Evolutionary conservation across 164 flowering plant genomes (phyloP), one percentile per base, ranked within the genome.

Genomic region (Liquidambar formosana): DNA sequence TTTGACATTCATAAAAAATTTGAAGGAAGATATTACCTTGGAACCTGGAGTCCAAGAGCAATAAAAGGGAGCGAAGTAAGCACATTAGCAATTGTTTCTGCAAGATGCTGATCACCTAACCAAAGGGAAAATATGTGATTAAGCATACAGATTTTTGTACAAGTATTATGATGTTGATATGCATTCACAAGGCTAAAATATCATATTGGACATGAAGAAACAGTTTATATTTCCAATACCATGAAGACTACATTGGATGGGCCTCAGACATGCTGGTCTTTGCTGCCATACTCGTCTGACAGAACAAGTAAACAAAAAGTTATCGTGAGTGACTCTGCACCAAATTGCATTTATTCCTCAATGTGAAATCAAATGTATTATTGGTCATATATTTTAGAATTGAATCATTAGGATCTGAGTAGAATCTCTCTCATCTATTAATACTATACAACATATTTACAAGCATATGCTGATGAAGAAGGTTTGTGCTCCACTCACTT

Each of bases 21-120:
- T 18, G 45, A 13, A 48, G 64, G 43, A 57, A 60, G 47, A 72
- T 28, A 76, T 69, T 69, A 78, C 99, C 99, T 83, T 66, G 99
- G 97, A 59, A 97, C 85, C 26, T 92, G 91, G 67, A 91, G 61
- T 64, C 99, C 99, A 66, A 95, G 90, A 60, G 78, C 88, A 73
- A 95, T 82, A 71, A 95, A 95, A 61, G 99, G 99, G 67, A 95
- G 80, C 25, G 99, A 92, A 19, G 99, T 95, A 33, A 93, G 79
- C 65, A 95, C 97, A 83, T 95, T 95, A 21, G 84, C 96, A 75
- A 88, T 72, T 54, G 79, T 93, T 77, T 93, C 99, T 45, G 78
- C 63, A 47, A 86, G 19, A 67, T 63, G 64, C 63, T 71, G 77
- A 79, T 92, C 99, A 59, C 92, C 98, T 94, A 53, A 65, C 51